Base-by-base conservation (phyloP, 78 protist species). In the slime mould (Dictyostelium discoideum) region DNA sequence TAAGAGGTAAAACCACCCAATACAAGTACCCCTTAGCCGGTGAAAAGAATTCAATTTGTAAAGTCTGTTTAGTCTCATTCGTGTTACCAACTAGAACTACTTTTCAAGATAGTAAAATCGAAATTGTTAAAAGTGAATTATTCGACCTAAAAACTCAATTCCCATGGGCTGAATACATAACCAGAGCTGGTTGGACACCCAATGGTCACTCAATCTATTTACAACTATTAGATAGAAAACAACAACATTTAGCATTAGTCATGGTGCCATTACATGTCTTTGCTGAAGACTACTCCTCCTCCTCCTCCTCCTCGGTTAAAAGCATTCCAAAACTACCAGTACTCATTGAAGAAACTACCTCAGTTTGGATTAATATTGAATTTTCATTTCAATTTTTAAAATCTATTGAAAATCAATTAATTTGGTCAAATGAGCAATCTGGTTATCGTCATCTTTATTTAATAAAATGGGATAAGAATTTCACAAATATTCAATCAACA, bases 21-120 rank as follows among this genome's bases (percentile, higher is more conserved):
- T 93, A 93, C 87, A 85, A 86, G 20, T 93, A 93, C 76, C 96
- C 96, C 24, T 83, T 93, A 46, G 96, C 92, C 14, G 96, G 96
- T 39, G 87, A 82, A 20, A 37, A 48, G 46, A 92, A 92, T 44
- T 74, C 81, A 74, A 37, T 32, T 3, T 16, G 20, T 3, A 74
- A 74, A n/a, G 81, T 74, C 4, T 29, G 77, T n/a, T 24, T n/a
- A 2, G 85, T 92, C 13, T 29, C 39, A 74, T 29, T 26, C 9
- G 2, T 42, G 0, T 18, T 26, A 60, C 39, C 57, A 80, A 37
- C 26, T 50, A 60, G 69, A 60, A 60, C 69, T 0, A 65, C 69
- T 3, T 69, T 89, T 18, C 42, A 40, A 14, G 24, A 57, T 50
- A 29, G 57, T 37, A 86, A 13, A 16, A 63, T 77, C 10, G 29